Evolutionary conservation across 2,329 filamentous ascomycete genomes (phyloP).

Genomic region (Exophiala viscosa): DNA sequence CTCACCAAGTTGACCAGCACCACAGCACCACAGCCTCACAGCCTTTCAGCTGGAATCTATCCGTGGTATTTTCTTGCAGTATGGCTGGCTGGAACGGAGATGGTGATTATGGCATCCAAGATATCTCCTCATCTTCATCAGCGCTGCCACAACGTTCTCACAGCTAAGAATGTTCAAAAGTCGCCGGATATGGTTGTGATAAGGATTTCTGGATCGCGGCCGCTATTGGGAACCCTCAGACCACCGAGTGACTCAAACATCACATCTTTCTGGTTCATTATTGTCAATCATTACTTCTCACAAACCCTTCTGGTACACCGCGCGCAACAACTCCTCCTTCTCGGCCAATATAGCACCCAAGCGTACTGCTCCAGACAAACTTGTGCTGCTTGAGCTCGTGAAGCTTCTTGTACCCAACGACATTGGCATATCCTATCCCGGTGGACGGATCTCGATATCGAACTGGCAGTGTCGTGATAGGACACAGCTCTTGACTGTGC

Average conservation of each 20-base stretch:
- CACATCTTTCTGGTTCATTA: neutral
- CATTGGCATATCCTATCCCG: conserved; percentile 74
- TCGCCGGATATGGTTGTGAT: neutral
- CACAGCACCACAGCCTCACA: too few species aligned
- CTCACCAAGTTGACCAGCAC: too few species aligned
- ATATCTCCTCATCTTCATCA: neutral
- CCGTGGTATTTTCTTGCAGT: too few species aligned
- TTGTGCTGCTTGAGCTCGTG: conserved; percentile 76
- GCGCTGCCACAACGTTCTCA: too few species aligned
- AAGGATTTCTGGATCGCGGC: neutral
- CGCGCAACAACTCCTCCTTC: conserved; percentile 50
- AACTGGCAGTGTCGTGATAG: conserved; percentile 77
- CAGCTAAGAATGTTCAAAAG: too few species aligned
- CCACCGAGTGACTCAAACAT: conserved; percentile 1
- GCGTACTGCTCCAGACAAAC: conserved; percentile 75
- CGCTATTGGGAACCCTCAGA: conserved; percentile 6
- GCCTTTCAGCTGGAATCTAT: too few species aligned
- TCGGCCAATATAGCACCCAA: conserved; percentile 78
- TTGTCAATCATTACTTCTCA: conserved; percentile 27
- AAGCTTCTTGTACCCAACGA: conserved; percentile 61
- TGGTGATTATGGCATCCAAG: too few species aligned
- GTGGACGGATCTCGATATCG: conserved; percentile 82
- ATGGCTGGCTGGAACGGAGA: too few species aligned
- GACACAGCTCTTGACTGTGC: conserved; percentile 59
- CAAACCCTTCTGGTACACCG: conserved; percentile 77